phyloP scores from a whole-genome alignment of 805 yeast species.

The Nakazawaea ishiwadae region DNA sequence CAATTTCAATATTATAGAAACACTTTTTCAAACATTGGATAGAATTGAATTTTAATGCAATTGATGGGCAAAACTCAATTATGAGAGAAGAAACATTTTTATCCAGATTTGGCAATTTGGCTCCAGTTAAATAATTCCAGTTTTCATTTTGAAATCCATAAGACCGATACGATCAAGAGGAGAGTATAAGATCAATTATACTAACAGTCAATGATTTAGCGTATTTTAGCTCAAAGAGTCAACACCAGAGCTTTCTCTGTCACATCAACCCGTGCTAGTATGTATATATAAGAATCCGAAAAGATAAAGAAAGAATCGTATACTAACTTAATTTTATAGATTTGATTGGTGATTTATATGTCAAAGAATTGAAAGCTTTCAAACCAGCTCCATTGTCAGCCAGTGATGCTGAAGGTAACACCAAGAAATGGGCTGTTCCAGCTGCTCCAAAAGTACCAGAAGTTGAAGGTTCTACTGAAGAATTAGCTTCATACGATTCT shows the following conservation, averaged over 20 bases:
- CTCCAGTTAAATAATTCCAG: too few relatives aligned
- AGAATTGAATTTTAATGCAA: too few relatives aligned
- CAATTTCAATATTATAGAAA: too few relatives aligned
- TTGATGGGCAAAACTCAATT: too few relatives aligned
- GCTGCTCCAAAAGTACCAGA: slow-evolving; percentile 71
- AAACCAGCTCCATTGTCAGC: slow-evolving; percentile 76
- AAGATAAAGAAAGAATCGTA: not conserved
- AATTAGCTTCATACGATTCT: slow-evolving; percentile 63
- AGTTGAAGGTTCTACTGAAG: slow-evolving; percentile 62
- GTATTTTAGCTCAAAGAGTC: slow-evolving; percentile 21
- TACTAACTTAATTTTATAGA: slow-evolving; percentile 25
- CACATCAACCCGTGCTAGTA: slow-evolving; percentile 27
- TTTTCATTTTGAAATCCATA: too few relatives aligned
- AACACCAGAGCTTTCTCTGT: slow-evolving; percentile 31
- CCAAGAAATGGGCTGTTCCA: slow-evolving; percentile 82
- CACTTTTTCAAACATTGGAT: too few relatives aligned
- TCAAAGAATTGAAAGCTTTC: slow-evolving; percentile 82
- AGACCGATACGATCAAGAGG: too few relatives aligned
- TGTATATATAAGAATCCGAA: slow-evolving; percentile 5
- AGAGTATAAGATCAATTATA: too few relatives aligned
- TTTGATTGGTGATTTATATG: slow-evolving; percentile 78
- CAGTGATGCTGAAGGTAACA: slow-evolving; percentile 71
- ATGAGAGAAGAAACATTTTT: too few relatives aligned
- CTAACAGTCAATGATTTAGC: slow-evolving; percentile 11
- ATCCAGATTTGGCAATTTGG: too few relatives aligned